Base-by-base conservation (phyloP, 1,284 basidiomycete genomes). In the Puccinia coronata region DNA sequence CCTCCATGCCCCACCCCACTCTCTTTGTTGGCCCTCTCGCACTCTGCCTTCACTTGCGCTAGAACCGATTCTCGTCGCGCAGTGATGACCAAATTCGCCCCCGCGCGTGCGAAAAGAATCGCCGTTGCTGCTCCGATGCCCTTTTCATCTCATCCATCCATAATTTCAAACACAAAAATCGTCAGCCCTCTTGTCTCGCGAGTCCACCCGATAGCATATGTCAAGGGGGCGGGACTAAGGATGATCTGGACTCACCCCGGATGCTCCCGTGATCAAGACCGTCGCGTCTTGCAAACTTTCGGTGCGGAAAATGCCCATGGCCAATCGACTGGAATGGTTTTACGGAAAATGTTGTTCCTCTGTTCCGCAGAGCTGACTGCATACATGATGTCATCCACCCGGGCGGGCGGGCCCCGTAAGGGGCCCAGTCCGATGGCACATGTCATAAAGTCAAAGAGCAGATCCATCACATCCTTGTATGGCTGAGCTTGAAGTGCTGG, bases 221-320 rank as follows among this genome's bases (percentile, higher is more conserved):
- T n/a, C n/a, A n/a, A n/a, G n/a, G n/a, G n/a, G n/a, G n/a, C n/a
- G n/a, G n/a, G n/a, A n/a, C n/a, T n/a, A n/a, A n/a, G n/a, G n/a
- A n/a, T n/a, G n/a, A n/a, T n/a, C n/a, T 1, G 34, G 34, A 36
- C 78, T 71, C 43, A 80, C 93, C 61, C 91, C 90, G 84, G 92
- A 93, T 9, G 93, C 93, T 28, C 94, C 94, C 18, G 94, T 95
- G 82, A 96, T 88, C 76, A 96, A 89, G 82, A 96, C 92, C 16
- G 91, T 94, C 88, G 95, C 95, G 85, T 92, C 92, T 73, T 92
- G 86, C 53, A 96, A 77, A 0, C 82, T 83, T 69, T 83, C 82
- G 25, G 85, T 84, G 8, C 76, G 63, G 43, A 79, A 80, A 2
- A 74, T 80, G 28, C 67, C 36, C 69, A 80, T 80, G 51, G 49